Evolutionary conservation across 2,329 filamentous ascomycete genomes (phyloP), one percentile per base, ranked within the genome.

Genomic region (Alternaria gaisen): DNA sequence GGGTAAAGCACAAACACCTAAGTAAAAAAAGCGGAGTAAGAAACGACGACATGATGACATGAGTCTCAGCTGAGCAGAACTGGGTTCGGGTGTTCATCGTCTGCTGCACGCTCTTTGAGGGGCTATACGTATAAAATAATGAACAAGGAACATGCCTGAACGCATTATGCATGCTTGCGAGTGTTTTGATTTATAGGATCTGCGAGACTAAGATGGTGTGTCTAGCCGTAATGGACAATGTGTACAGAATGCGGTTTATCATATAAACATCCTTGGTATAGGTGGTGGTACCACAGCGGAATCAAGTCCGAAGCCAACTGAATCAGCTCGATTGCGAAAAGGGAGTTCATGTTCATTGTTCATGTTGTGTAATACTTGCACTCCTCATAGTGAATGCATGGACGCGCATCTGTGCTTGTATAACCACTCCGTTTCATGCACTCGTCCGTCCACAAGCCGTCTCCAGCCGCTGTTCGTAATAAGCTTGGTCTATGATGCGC

Each of bases 401-500:
- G 44, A 44, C 46, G 8, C 52, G 46, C 52, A 42, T 38, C 36
- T 32, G 36, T 48, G 24, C 42, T 51, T 42, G 56, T 41, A 32
- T 30, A 34, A 55, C 51, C 32, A 4, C 38, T 30, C 24, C 22
- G 36, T 34, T 34, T 43, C 26, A 43, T 50, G 36, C 36, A 16
- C 38, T 24, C 43, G 30, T 6, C 47, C 26, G 30, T 36, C 34
- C 11, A 10, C 55, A 60, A 60, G 58, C 65, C 61, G 66, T 62
- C 47, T 56, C 52, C 66, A 64, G 54, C 38, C 10, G 11, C 52
- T 24, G n/a, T 36, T 58, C 32, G 55, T 58, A 30, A 44, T n/a
- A 46, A 48, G 26, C 32, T 36, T 14, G 10, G 55, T 61, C 71
- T 76, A 79, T 70, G 75, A 77, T 69, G 74, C 74, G 67, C 74